Evolutionary conservation across 345 rosid genomes (phyloP), one percentile per base, ranked within the genome.

Genomic region (Aquilaria yunnanensis): DNA sequence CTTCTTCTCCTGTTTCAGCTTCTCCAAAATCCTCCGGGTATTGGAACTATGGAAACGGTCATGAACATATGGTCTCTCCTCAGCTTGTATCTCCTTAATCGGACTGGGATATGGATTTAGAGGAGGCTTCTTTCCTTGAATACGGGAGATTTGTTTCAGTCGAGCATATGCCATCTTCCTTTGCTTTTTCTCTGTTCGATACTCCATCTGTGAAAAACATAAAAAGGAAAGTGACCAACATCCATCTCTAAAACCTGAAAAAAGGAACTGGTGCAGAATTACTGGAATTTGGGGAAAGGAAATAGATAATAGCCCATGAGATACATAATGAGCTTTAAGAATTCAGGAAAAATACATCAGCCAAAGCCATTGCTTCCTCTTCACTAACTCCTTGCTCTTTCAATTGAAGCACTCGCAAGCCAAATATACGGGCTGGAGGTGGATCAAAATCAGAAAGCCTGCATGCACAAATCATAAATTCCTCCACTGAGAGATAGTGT

Each of bases 41-140:
- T 71, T 72, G 12, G 90, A 90, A 67, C 83, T 62, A 56, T 12
- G 51, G 81, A 77, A 85, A 41, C 87, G 81, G 33, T 75, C 87
- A 7, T 54, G 79, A 7, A 80, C 80, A 14, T 74, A 67, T 76
- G 70, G 80, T 67, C 63, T 86, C 75, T 74, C 83, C 67, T 70
- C 81, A 2, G 71, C 80, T 80, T 84, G 92, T 52, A 75, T 74
- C 72, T 81, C 95, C 64, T 77, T 85, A n/a, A 81, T 68, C 23
- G 85, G 70, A 72, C 87, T 86, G 30, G 83, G 80, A 74, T 78
- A 88, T 5, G 96, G 96, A 74, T 83, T 85, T 31, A 95, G 95
- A 45, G 95, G 97, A 30, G 89, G 95, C 32, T 29, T 70, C 74
- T 83, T 94, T 30, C 90, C 92, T 72, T 75, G 91, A 47, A 79